Conservation (phyloP, 73 alveolate species). For the Stentor coeruleus region DNA sequence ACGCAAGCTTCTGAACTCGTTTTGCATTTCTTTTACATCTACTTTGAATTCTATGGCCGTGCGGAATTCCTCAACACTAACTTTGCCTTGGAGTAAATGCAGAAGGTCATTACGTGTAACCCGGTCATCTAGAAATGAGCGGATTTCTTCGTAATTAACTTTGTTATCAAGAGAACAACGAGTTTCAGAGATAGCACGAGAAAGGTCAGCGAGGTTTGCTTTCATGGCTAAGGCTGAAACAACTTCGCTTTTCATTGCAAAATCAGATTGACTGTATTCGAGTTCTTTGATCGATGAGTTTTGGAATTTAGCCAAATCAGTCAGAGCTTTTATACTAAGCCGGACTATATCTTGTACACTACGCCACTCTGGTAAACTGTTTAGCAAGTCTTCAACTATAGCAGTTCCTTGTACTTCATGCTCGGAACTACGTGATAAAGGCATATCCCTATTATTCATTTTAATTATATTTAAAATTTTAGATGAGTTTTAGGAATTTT, state of each 20-base stretch:
- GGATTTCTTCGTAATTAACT: conserved; percentile 45
- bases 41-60: conserved; percentile 76
- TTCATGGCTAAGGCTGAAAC: conserved; percentile 30
- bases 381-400: conserved; percentile 36
- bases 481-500: too few relatives aligned
- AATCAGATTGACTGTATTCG: conserved; percentile 38
- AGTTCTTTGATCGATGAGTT: conserved; percentile 41
- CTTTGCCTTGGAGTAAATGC: conserved; percentile 40
- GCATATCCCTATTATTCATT: not conserved
- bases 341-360: conserved; percentile 51
- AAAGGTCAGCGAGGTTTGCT: conserved; percentile 54
- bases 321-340: conserved; percentile 44
- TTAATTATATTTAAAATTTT: too few relatives aligned
- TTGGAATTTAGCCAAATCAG: conserved; percentile 45
- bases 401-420: conserved; percentile 25
- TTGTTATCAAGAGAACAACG: conserved; percentile 55
- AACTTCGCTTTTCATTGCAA: conserved; percentile 51
- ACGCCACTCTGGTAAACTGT: conserved; percentile 53
- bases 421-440: not conserved
- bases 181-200: conserved; percentile 58
- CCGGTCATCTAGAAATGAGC: conserved; percentile 41
- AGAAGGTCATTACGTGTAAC: conserved; percentile 42
- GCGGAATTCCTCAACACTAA: conserved; percentile 51
- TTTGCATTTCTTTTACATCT: conserved; percentile 57
- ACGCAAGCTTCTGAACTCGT: conserved; percentile 37